Conservation (phyloP, 441 rosid genomes). For the Manihot esculenta region DNA sequence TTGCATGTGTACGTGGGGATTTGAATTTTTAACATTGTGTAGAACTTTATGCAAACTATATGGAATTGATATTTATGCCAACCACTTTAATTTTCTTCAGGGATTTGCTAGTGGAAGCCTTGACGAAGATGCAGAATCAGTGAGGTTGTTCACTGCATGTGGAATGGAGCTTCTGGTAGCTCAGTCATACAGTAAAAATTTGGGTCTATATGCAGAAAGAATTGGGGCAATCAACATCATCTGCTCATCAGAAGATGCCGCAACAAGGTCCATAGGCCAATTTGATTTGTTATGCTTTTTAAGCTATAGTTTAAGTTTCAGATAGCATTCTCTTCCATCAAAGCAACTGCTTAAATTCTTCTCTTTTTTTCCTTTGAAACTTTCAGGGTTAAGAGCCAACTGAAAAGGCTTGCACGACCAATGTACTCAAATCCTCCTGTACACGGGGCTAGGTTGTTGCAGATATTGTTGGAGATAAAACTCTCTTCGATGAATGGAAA, state of each 20-base stretch:
- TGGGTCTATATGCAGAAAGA: conserved; percentile 94
- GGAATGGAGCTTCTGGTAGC: conserved; percentile 91
- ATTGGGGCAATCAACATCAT: conserved; percentile 89
- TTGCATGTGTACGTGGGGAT: not conserved
- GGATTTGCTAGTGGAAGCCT: conserved; percentile 99
- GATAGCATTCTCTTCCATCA: not conserved
- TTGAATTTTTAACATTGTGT: conserved; percentile 1
- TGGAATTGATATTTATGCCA: not conserved
- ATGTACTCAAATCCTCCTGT: conserved; percentile 98
- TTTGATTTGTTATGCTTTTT: conserved; percentile 4
- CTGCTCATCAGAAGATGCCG: conserved; percentile 87
- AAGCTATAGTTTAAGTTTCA: conserved; percentile 3
- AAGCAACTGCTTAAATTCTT: not conserved
- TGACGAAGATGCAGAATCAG: conserved; percentile 83
- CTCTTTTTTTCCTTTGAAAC: not conserved
- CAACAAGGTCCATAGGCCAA: conserved; percentile 52
- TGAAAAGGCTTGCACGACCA: conserved; percentile 92
- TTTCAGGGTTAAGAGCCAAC: conserved; percentile 93
- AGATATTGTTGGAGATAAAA: conserved; percentile 74
- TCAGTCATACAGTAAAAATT: conserved; percentile 96
- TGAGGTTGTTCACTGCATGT: conserved; percentile 81
- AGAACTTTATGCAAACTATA: not conserved
- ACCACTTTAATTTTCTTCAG: conserved; percentile 36
- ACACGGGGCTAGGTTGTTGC: conserved; percentile 95
- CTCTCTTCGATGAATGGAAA: conserved; percentile 85